phyloP scores from a whole-genome alignment of 169 alveolate genomes.

The Cryptosporidium canis region DNA sequence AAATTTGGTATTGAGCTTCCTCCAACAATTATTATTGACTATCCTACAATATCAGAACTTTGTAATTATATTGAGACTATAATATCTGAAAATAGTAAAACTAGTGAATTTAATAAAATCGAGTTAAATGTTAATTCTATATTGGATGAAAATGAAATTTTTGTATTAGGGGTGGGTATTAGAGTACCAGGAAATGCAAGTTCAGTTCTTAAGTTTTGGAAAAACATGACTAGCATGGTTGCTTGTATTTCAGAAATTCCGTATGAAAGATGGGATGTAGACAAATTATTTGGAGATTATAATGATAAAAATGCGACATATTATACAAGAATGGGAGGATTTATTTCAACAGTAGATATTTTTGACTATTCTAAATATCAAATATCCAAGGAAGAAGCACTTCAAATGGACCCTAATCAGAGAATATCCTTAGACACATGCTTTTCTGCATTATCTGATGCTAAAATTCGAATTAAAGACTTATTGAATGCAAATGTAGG shows the following conservation, averaged over 20 bases:
- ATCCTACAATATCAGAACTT: constrained; percentile 76
- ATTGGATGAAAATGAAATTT: constrained; percentile 21
- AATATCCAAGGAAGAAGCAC: constrained; percentile 60
- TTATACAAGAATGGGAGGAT: constrained; percentile 66
- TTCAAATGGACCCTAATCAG: constrained; percentile 69
- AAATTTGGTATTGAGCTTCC: constrained; percentile 74
- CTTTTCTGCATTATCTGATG: constrained; percentile 59
- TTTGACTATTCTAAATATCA: constrained; percentile 50
- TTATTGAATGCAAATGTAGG: constrained; percentile 44
- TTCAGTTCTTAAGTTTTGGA: constrained; percentile 71
- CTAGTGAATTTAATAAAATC: not conserved
- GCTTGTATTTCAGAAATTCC: constrained; percentile 77
- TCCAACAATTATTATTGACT: constrained; percentile 76
- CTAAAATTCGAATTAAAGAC: constrained; percentile 6
- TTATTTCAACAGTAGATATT: constrained; percentile 48
- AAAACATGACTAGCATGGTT: constrained; percentile 37
- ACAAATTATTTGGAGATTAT: constrained; percentile 11
- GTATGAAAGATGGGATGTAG: constrained; percentile 74
- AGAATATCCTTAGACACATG: constrained; percentile 51
- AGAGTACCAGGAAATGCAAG: constrained; percentile 74
- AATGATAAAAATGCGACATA: constrained; percentile 13
- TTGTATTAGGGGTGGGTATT: constrained; percentile 75
- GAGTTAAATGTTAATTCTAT: not conserved
- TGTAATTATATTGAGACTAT: constrained; percentile 47
- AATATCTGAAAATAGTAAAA: constrained; percentile 13